Evolutionary conservation across 2,329 filamentous ascomycete genomes (phyloP).

Genomic region (Trichoderma arundinaceum): DNA sequence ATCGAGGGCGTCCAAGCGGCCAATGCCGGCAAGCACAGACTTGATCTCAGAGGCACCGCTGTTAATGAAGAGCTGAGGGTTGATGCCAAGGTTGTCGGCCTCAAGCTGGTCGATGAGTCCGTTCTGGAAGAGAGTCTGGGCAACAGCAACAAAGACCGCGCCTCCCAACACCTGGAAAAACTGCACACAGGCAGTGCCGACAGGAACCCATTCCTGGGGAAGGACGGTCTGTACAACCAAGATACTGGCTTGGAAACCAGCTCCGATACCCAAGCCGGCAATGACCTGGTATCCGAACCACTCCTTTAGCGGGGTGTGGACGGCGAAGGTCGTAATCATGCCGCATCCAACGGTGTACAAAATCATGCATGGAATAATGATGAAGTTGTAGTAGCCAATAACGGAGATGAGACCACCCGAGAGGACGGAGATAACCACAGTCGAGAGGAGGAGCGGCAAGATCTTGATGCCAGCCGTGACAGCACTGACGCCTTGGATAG

Average conservation of each 20-base stretch:
- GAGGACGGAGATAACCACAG: conserved; percentile 54
- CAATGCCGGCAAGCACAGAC: conserved; percentile 50
- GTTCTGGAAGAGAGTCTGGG: conserved; percentile 71
- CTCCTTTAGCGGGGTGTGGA: conserved; percentile 51
- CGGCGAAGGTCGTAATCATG: conserved; percentile 59
- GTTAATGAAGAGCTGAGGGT: conserved; percentile 56
- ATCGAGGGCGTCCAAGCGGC: conserved; percentile 49
- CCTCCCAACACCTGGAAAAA: conserved; percentile 72
- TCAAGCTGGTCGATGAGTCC: conserved; percentile 60
- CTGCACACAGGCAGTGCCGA: conserved; percentile 57
- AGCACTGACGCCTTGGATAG: conserved; percentile 58
- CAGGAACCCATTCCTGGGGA: conserved; percentile 54
- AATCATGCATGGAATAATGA: conserved; percentile 51
- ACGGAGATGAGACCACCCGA: conserved; percentile 51
- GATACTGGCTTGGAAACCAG: conserved; percentile 55
- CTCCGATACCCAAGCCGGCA: conserved; percentile 58
- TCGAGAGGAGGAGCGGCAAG: conserved; percentile 58
- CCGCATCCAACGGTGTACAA: conserved; percentile 56
- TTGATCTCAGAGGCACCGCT: conserved; percentile 59
- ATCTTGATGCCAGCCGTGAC: conserved; percentile 61
- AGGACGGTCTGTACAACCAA: conserved; percentile 60
- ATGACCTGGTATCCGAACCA: conserved; percentile 67
- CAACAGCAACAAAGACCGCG: conserved; percentile 67
- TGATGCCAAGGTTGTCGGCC: conserved; percentile 52
- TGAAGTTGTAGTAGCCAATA: conserved; percentile 50